Base-by-base conservation (phyloP, 306 rosid genomes). In the Inga oerstediana region DNA sequence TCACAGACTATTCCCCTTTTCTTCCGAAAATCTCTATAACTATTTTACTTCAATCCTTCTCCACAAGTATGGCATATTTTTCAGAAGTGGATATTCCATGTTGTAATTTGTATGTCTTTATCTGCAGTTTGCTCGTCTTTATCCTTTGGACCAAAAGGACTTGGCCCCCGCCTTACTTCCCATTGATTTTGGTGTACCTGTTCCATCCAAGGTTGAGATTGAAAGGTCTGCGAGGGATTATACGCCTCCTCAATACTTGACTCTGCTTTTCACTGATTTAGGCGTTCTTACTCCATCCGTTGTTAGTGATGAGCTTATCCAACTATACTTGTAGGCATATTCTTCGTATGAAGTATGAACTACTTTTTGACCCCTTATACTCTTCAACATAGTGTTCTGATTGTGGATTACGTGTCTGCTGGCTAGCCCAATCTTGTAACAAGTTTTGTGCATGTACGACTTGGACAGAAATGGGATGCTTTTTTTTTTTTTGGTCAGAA, bases 291-390 rank as follows among this genome's bases (percentile, higher is more conserved):
- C 97, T 73, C 99, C 99, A 59, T 93, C 99, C 1, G 98, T 96
- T 85, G 99, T 93, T 78, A 92, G 98, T 81, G 99, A 96, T 81
- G 99, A 96, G 85, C 97, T 96, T 82, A 96, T 96, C 86, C 99
- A 96, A 90, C 92, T 96, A 15, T 96, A 96, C 89, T 87, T 93
- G 64, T 93, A 93, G 82, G 39, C 83, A 69, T 7, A 13, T 52
- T 61, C 54, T n/a, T 79, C 13, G 8, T 62, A 1, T 39, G 43
- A 39, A 39, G 43, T 58, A 62, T 59, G 43, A 80, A 24, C 52
- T 0, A 30, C 8, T 11, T 62, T 69, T 72, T 80, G 37, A 45
- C 54, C 39, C 56, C 81, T 16, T 6, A 65, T 62, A 45, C 32
- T 58, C 75, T 30, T 30, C 7, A 35, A 41, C 64, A 52, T 54